These are phyloP conservation scores for Kwoniella heveanensis DNA, from an alignment of 768 basidiomycete genomes.

Conservation along the genomic window DNA sequence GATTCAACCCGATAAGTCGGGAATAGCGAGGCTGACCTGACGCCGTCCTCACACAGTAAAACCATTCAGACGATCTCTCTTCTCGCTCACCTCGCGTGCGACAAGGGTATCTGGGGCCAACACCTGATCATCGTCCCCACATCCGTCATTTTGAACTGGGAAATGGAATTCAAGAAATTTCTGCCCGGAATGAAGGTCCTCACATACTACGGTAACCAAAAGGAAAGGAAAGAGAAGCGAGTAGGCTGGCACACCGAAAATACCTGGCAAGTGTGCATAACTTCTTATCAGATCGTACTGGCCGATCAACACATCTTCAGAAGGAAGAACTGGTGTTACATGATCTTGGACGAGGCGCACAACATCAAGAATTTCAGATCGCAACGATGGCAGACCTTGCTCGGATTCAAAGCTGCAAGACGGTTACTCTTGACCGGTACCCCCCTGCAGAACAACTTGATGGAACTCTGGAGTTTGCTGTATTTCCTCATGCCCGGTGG, in stretches of 20 bases:
- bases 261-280: conserved; percentile 91
- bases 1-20: too few species aligned
- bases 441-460: conserved; percentile 57
- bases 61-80: conserved; percentile 58
- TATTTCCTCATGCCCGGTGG: conserved; percentile 58
- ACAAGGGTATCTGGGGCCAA: conserved; percentile 57
- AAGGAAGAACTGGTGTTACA: conserved; percentile 91
- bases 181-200: conserved; percentile 57
- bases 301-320: conserved; percentile 88
- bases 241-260: conserved; percentile 88
- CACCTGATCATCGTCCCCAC: conserved; percentile 59
- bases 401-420: conserved; percentile 69
- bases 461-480: conserved; percentile 59
- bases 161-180: conserved; percentile 59
- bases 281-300: conserved; percentile 89
- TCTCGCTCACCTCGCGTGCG: conserved; percentile 57
- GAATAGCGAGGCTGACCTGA: conserved; percentile 26
- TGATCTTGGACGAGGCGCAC: conserved; percentile 94
- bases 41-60: conserved; percentile 42
- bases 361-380: conserved; percentile 98
- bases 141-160: conserved; percentile 58
- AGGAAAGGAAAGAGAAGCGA: conserved; percentile 84
- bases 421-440: conserved; percentile 55
- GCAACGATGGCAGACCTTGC: conserved; percentile 86
- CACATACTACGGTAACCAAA: conserved; percentile 63